Evolutionary conservation across 352 stramenopile genomes (phyloP).

Genomic region (Globisporangium abappressorium): DNA sequence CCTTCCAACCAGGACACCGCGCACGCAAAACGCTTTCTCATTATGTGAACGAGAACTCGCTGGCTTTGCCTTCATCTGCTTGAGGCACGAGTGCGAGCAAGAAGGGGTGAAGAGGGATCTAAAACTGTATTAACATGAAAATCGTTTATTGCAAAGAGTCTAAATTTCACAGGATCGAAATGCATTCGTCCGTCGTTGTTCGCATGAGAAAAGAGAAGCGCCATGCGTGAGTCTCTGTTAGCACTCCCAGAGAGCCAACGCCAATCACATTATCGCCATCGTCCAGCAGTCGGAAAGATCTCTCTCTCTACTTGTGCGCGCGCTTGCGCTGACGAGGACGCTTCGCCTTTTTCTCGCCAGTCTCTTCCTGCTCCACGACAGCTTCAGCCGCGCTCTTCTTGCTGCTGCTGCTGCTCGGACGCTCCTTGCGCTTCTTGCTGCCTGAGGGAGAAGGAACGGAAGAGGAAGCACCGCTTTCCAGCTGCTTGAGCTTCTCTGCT

Average conservation of each 20-base stretch:
- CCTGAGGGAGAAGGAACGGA: not conserved
- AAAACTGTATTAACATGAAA: slow-evolving; percentile 16
- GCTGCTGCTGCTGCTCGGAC: slow-evolving; percentile 3
- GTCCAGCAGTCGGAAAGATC: not conserved
- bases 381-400: not conserved
- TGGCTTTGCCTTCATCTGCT: not conserved
- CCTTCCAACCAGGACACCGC: too few relatives aligned
- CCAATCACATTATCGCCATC: not conserved
- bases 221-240: not conserved
- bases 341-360: slow-evolving; percentile 6
- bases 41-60: not conserved
- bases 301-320: not conserved
- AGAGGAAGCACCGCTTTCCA: not conserved
- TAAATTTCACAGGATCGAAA: slow-evolving; percentile 6
- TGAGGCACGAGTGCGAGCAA: not conserved
- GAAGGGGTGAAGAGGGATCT: not conserved
- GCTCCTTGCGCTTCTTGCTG: slow-evolving; percentile 11
- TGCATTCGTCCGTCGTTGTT: not conserved
- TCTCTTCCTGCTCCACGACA: not conserved
- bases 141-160: slow-evolving; percentile 6
- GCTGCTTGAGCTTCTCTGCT: slow-evolving; percentile 15
- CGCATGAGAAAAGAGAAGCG: not conserved
- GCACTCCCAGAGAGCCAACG: not conserved
- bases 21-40: too few relatives aligned
- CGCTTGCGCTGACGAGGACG: slow-evolving; percentile 8